phyloP scores from a whole-genome alignment of 2,329 filamentous ascomycete genomes.

The Colletotrichum cereale region DNA sequence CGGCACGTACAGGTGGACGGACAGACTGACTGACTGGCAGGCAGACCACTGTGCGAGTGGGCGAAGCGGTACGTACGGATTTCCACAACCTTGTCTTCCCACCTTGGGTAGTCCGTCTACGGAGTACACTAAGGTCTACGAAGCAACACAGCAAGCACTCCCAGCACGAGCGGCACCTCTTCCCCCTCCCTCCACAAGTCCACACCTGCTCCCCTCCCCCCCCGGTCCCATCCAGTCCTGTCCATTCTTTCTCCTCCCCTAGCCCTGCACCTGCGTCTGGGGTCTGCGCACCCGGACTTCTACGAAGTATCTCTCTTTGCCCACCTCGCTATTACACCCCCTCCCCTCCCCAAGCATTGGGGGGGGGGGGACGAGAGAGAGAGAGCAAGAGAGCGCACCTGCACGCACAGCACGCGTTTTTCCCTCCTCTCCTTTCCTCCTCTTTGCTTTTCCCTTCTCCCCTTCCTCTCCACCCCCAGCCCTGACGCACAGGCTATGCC shows the following conservation, averaged over 20 bases:
- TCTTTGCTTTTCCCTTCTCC: constrained; percentile 1
- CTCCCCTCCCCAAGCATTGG: not conserved
- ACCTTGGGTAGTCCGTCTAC: not conserved
- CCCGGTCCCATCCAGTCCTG: not conserved
- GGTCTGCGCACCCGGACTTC: constrained; percentile 5
- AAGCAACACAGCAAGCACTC: constrained; percentile 16
- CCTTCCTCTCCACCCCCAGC: not conserved
- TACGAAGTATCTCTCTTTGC: not conserved
- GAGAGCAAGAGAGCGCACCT: not conserved
- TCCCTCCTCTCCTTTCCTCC: not conserved
- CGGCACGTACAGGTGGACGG: not conserved
- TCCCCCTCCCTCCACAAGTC: constrained; percentile 10
- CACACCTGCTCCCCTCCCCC: constrained; percentile 1
- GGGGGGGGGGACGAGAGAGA: not conserved
- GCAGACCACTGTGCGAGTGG: constrained; percentile 7
- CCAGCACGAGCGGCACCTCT: constrained; percentile 33
- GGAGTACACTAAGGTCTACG: not conserved
- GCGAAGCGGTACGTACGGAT: constrained; percentile 8
- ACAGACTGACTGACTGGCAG: not conserved
- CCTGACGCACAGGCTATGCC: constrained; percentile 9
- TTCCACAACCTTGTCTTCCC: constrained; percentile 9
- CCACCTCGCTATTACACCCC: not conserved
- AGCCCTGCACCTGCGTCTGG: constrained; percentile 1
- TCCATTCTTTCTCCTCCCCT: not conserved
- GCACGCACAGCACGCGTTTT: constrained; percentile 5